Conservation (phyloP, 257 asterid genomes). For the Solanum sitiens region DNA sequence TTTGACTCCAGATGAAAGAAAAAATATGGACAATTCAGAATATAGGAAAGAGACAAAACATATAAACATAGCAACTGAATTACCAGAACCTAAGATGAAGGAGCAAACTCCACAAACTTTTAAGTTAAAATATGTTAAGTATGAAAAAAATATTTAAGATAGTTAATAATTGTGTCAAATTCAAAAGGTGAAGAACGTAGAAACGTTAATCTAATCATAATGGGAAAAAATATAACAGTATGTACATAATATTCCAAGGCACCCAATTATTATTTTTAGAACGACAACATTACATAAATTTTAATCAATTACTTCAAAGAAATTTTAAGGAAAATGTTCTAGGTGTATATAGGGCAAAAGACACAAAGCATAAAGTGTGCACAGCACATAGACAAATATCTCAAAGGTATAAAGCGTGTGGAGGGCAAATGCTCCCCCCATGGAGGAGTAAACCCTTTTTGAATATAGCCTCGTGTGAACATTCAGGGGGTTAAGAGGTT, state of each 20-base stretch:
- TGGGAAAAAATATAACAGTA: neutral
- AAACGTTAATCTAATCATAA: neutral
- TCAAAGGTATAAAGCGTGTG: neutral
- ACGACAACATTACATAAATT: neutral
- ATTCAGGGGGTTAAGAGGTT: neutral
- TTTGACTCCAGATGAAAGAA: neutral
- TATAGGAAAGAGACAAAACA: neutral
- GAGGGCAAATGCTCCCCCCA: neutral
- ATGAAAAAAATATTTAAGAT: neutral
- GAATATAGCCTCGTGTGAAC: neutral
- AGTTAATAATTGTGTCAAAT: neutral
- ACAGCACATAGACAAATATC: neutral
- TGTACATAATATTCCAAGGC: neutral
- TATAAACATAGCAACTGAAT: neutral
- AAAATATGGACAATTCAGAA: neutral
- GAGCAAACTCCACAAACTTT: neutral
- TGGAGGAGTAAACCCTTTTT: neutral
- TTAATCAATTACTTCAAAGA: neutral
- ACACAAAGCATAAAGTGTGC: neutral
- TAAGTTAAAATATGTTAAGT: neutral
- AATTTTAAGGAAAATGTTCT: neutral
- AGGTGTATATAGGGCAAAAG: neutral
- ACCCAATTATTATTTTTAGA: neutral
- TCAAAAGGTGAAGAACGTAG: neutral
- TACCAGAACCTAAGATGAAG: neutral